A percentile compares a stretch with the other conserved stretches of the same genome.
phyloP scores from a whole-genome alignment of 371 early-diverging fungal genomes.

The Mortierella sp. region DNA sequence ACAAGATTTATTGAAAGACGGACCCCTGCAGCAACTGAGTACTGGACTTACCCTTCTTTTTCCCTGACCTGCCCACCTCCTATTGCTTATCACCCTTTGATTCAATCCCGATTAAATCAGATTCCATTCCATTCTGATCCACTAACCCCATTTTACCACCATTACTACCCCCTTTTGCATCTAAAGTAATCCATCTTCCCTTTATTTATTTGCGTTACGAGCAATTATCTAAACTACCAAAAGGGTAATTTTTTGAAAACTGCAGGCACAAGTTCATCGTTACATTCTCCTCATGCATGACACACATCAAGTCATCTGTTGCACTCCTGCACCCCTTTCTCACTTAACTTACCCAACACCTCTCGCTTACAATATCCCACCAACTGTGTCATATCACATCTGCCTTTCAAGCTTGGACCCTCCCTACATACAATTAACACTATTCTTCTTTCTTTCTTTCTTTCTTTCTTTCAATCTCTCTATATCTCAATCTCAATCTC shows the following conservation, averaged over 20 bases:
- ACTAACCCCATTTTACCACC: not conserved
- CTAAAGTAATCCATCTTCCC: not conserved
- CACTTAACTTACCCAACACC: not conserved
- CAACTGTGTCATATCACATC: not conserved
- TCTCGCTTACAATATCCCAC: not conserved
- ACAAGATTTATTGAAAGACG: not conserved
- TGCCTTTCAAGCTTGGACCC: not conserved
- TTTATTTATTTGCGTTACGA: not conserved
- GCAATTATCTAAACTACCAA: not conserved
- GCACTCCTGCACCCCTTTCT: conserved; percentile 6
- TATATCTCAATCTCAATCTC: conserved; percentile 2
- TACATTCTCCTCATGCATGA: not conserved
- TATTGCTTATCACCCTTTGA: not conserved
- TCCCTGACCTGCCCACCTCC: not conserved
- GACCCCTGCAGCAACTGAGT: not conserved
- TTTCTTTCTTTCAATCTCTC: not conserved
- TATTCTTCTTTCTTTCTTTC: conserved; percentile 1
- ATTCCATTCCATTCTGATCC: not conserved
- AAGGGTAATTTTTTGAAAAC: not conserved
- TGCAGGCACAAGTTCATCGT: not conserved
- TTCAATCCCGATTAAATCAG: not conserved
- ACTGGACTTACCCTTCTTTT: not conserved
- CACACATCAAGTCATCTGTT: not conserved
- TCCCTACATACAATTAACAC: no score
- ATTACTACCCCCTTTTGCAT: not conserved